Evolutionary conservation across 371 early-diverging fungal species (phyloP), one percentile per base, ranked within the genome.

Genomic region (Rhizopus sp.): DNA sequence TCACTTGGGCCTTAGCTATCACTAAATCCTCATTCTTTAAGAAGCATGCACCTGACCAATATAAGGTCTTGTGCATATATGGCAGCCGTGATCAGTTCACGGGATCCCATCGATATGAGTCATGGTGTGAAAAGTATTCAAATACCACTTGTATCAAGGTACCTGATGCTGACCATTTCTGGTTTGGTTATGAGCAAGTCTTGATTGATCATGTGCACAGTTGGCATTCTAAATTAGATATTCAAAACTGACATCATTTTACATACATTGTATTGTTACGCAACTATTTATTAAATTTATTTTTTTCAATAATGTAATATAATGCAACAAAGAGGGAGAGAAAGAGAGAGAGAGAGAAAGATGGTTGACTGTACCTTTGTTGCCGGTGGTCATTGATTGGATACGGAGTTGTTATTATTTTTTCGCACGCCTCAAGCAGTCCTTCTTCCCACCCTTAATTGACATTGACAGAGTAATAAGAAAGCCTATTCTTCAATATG

Each of bases 11-110:
- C 23, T 50, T 78, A 17, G 62, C 75, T 3, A 69, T 66, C 2
- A 54, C 57, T 6, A 69, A 68, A 46, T 23, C 50, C 7, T 38
- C 47, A 7, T 75, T 60, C 46, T 78, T 73, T 37, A 65, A 66
- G n/a, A 39, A 38, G 15, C 63, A 64, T 38, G 53, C 50, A 10
- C 16, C 37, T 3, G 37, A 17, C 0, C 10, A 39, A 6, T 9
- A 16, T 12, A 51, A 40, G 9, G 58, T 60, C 0, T 49, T 73
- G 3, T 53, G 73, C 15, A 53, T 78, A n/a, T 63, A 62, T 32
- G 79, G 79, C 2, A 66, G 63, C 13, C 58, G 40, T 30, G 79
- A 78, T 52, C 73, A 78, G 17, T 78, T 75, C 29, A 78, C 79
- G 12, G 50, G 71, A 7, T 33, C 56, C 0, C 40, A 59, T 3